phyloP scores from a whole-genome alignment of 768 basidiomycete species.

The Russula olivacea region DNA sequence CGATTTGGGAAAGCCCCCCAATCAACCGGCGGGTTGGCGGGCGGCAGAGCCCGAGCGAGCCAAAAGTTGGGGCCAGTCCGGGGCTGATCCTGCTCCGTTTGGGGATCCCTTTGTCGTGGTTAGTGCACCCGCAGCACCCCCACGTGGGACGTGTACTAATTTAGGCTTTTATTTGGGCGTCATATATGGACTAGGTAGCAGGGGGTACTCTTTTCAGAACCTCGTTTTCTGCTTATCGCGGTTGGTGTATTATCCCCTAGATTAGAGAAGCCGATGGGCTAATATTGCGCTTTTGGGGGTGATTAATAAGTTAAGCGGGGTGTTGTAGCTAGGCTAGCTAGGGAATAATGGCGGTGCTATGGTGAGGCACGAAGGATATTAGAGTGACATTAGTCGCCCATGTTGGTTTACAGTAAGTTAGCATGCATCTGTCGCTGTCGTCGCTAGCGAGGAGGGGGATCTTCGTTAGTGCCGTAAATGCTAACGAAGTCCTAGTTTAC shows the following conservation, averaged over 20 bases:
- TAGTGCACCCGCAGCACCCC: too few species aligned
- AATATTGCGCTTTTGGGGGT: not conserved
- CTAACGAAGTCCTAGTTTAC: not conserved
- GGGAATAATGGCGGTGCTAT: constrained; percentile 6
- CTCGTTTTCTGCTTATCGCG: not conserved
- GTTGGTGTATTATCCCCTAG: not conserved
- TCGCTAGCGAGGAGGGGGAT: not conserved
- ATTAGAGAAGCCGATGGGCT: not conserved
- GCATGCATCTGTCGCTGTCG: not conserved
- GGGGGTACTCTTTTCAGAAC: not conserved
- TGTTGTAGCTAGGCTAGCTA: constrained; percentile 17
- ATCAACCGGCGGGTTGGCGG: not conserved
- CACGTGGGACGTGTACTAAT: constrained; percentile 7
- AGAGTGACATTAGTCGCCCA: not conserved
- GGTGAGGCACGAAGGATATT: not conserved
- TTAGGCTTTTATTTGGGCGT: constrained; percentile 12
- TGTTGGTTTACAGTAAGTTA: constrained; percentile 5
- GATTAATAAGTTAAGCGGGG: not conserved
- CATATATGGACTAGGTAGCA: not conserved
- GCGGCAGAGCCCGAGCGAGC: not conserved
- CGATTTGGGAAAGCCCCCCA: too few species aligned
- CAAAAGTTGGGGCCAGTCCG: not conserved
- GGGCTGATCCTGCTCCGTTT: not conserved
- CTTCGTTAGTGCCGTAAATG: constrained; percentile 4
- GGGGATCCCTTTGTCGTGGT: constrained; percentile 17